Evolutionary conservation across 768 basidiomycete species (phyloP).

Genomic region (Boletales sp.): DNA sequence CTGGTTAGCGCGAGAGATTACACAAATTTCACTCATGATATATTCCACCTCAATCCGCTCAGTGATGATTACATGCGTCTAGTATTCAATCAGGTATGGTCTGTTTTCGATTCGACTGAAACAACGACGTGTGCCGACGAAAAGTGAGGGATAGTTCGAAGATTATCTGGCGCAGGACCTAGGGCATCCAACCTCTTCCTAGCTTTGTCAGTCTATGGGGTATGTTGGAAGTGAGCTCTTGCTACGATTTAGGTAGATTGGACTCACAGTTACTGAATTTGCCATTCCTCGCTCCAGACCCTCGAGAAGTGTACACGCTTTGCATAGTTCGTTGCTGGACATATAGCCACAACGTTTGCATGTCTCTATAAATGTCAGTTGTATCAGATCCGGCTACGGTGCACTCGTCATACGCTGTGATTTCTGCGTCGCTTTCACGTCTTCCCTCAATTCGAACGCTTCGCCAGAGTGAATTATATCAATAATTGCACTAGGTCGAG

Average conservation of each 20-base stretch:
- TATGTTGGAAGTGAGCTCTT: slow-evolving; percentile 1
- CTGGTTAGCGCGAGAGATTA: slow-evolving; percentile 9
- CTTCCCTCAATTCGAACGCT: slow-evolving; percentile 81
- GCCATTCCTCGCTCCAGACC: slow-evolving; percentile 85
- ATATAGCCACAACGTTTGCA: slow-evolving; percentile 94
- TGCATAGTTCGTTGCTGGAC: slow-evolving; percentile 95
- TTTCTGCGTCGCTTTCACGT: slow-evolving; percentile 81
- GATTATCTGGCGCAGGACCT: slow-evolving; percentile 58
- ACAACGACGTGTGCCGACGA: slow-evolving; percentile 41
- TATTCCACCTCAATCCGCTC: neutral
- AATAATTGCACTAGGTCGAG: slow-evolving; percentile 92
- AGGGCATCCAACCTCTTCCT: slow-evolving; percentile 58
- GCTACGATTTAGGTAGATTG: neutral
- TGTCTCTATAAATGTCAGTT: slow-evolving; percentile 52
- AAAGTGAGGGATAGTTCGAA: slow-evolving; percentile 77
- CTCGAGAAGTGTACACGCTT: slow-evolving; percentile 88
- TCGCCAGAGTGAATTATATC: slow-evolving; percentile 98
- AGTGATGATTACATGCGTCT: slow-evolving; percentile 2
- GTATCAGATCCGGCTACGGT: neutral
- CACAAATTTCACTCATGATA: neutral
- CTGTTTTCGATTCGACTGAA: slow-evolving; percentile 34
- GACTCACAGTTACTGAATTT: slow-evolving; percentile 55
- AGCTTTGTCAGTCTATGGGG: slow-evolving; percentile 61
- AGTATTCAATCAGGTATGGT: slow-evolving; percentile 1
- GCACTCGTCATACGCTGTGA: slow-evolving; percentile 63